Percentiles rank a stretch among this genome's conserved stretches.
phyloP scores from a whole-genome alignment of 257 asterid genomes.

The Fraxinus americana region DNA sequence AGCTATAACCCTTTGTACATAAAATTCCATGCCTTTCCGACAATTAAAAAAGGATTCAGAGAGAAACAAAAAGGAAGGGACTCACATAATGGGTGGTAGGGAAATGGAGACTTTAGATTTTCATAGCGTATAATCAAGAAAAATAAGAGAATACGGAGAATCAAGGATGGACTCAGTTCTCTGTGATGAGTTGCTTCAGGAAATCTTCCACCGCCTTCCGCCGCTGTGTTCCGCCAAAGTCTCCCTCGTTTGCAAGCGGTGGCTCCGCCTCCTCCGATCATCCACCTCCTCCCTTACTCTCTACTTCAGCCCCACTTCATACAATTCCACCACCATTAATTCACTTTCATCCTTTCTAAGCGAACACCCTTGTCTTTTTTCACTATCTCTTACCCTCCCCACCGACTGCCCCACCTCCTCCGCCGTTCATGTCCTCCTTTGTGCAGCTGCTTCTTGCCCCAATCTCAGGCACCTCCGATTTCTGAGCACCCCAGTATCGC shows the following conservation, averaged over 20 bases:
- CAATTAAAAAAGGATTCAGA: not conserved
- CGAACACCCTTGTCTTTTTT: conserved; percentile 51
- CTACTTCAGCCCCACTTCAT: conserved; percentile 33
- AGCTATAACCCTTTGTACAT: too few species aligned
- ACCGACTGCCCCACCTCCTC: not conserved
- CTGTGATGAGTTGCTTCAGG: conserved; percentile 80
- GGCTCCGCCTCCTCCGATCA: conserved; percentile 66
- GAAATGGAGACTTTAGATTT: conserved; percentile 6
- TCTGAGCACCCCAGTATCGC: conserved; percentile 43
- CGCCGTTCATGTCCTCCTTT: conserved; percentile 36
- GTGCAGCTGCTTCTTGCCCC: conserved; percentile 52
- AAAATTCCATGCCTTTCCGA: not conserved
- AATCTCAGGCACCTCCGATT: conserved; percentile 51
- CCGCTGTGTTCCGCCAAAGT: conserved; percentile 54
- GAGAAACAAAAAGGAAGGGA: not conserved
- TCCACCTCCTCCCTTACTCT: conserved; percentile 67
- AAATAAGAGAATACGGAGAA: not conserved
- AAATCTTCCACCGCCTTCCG: conserved; percentile 78
- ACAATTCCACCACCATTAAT: conserved; percentile 32
- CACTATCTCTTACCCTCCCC: conserved; percentile 42
- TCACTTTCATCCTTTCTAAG: conserved; percentile 48
- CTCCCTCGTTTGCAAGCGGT: conserved; percentile 65
- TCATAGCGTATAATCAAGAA: not conserved
- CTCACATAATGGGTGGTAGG: conserved; percentile 32
- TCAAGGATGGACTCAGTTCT: conserved; percentile 60